Conservation (phyloP, 768 basidiomycete genomes). For the Psilocybe cubensis region DNA sequence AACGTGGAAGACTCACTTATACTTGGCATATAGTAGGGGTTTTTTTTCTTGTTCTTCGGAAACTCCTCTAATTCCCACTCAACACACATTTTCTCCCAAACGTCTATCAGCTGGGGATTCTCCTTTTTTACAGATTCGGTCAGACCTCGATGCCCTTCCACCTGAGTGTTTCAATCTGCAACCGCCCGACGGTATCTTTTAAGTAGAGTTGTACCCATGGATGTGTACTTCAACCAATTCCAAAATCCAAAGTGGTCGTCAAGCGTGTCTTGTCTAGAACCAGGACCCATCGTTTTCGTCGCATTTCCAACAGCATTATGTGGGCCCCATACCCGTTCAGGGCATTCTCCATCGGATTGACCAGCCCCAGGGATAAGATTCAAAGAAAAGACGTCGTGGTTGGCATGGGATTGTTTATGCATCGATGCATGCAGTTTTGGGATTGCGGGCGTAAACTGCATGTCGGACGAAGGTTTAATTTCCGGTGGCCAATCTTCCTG, state of each 20-base stretch:
- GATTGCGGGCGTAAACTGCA: background rate
- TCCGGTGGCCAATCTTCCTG: background rate
- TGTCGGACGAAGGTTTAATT: background rate
- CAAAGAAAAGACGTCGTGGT: background rate
- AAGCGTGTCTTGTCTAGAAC: background rate
- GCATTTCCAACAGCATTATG: background rate
- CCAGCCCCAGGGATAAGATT: background rate
- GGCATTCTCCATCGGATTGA: background rate
- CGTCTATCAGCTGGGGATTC: background rate
- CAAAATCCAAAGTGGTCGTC: conserved; percentile 3
- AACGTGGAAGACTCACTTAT: background rate
- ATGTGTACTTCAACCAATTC: conserved; percentile 1
- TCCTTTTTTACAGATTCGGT: background rate
- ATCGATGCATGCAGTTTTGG: conserved; percentile 2
- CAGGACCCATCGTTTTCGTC: background rate
- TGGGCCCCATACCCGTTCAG: background rate
- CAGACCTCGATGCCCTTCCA: background rate
- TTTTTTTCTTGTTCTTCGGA: background rate
- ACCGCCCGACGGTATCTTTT: background rate
- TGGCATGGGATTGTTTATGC: background rate
- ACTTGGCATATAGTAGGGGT: background rate
- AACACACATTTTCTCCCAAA: conserved; percentile 2
- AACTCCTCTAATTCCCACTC: conserved; percentile 2
- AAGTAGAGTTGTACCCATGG: background rate
- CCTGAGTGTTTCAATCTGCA: background rate